Evolutionary conservation across 1,139 yeast genomes (phyloP).

Genomic region (Saccharomyces hybrid): DNA sequence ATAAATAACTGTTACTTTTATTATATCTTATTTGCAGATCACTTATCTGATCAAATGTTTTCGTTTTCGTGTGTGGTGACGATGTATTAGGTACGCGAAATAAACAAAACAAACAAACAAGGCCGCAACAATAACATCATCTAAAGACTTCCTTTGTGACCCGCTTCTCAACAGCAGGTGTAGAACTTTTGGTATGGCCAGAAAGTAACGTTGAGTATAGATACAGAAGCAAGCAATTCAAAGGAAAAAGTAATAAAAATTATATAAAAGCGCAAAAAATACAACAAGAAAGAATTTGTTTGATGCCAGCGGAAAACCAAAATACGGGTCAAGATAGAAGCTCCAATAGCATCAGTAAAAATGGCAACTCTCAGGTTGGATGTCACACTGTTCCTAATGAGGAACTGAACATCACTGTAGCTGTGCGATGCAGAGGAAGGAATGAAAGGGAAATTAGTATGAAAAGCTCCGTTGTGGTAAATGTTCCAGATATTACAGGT

Average conservation of each 20-base stretch:
- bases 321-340: not conserved
- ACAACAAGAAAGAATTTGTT: not conserved
- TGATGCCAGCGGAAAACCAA: not conserved
- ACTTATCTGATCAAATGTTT: too few relatives aligned
- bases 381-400: constrained; percentile 8
- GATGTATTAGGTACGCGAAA: not conserved
- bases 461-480: constrained; percentile 67
- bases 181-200: not conserved
- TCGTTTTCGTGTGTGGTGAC: not conserved
- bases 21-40: not conserved
- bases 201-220: not conserved
- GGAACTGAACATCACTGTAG: constrained; percentile 59
- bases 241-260: not conserved
- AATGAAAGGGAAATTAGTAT: constrained; percentile 61
- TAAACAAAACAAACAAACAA: not conserved
- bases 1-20: not conserved
- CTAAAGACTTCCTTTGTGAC: not conserved
- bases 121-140: not conserved
- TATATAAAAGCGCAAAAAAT: not conserved
- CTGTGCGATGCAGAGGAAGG: constrained; percentile 83
- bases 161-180: not conserved
- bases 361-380: not conserved
- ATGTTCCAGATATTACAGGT: constrained; percentile 41
- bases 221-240: not conserved
- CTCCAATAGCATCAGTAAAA: not conserved